Evolutionary conservation across 169 alveolate species (phyloP).

Genomic region (Cystoisospora suis): DNA sequence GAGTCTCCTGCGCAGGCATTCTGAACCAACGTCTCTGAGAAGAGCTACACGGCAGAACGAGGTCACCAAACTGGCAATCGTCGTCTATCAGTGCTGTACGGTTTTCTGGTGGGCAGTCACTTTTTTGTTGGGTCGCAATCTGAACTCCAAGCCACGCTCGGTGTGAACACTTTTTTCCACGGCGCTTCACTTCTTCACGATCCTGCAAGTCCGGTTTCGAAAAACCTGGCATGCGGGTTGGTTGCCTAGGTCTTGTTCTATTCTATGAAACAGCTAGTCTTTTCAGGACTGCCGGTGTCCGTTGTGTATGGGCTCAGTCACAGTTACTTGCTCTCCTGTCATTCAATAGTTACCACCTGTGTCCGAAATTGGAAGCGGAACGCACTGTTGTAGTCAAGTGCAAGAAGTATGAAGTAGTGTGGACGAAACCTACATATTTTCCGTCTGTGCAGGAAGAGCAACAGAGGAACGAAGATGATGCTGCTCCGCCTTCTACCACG

Average conservation of each 20-base stretch:
- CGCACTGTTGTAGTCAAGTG: too few species aligned
- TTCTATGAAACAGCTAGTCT: too few species aligned
- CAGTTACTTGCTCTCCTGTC: too few species aligned
- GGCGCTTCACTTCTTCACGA: background rate
- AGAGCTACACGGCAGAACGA: background rate
- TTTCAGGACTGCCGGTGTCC: too few species aligned
- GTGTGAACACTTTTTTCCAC: background rate
- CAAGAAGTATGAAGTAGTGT: too few species aligned
- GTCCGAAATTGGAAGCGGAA: too few species aligned
- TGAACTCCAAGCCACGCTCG: background rate
- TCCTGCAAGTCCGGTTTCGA: too few species aligned
- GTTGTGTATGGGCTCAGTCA: too few species aligned
- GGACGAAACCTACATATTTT: too few species aligned
- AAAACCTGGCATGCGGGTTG: too few species aligned
- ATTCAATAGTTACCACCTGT: too few species aligned
- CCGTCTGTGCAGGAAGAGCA: background rate
- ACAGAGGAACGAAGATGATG: background rate
- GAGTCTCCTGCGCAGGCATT: background rate
- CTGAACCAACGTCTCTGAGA: background rate
- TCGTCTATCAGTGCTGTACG: background rate
- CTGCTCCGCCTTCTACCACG: background rate
- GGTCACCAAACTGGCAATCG: background rate
- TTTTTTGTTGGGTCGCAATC: background rate
- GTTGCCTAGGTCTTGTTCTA: too few species aligned
- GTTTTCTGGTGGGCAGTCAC: background rate